phyloP scores from a whole-genome alignment of 2,329 filamentous ascomycete species.

The Sclerotinia borealis region DNA sequence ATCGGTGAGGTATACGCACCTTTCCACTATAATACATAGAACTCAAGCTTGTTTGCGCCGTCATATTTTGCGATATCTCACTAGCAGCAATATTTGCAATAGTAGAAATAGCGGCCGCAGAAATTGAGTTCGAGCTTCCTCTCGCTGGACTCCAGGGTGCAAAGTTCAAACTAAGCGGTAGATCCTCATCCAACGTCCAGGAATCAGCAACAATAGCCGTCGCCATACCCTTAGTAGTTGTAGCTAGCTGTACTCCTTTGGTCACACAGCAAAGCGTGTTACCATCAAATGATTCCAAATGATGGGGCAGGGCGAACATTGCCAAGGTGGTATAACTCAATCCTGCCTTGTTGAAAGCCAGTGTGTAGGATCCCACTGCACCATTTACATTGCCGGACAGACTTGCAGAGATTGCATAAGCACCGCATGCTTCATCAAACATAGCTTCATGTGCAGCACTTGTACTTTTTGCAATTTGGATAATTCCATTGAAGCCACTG shows the following conservation, averaged over 20 bases:
- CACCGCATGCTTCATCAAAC: slow-evolving; percentile 70
- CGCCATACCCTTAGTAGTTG: slow-evolving; percentile 78
- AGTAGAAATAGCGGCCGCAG: slow-evolving; percentile 47
- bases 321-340: slow-evolving; percentile 54
- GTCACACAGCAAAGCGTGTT: background rate
- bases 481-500: slow-evolving; percentile 64
- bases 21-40: slow-evolving; percentile 95
- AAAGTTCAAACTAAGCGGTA: slow-evolving; percentile 72
- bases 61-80: slow-evolving; percentile 73
- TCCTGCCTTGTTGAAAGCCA: slow-evolving; percentile 69
- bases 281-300: slow-evolving; percentile 67
- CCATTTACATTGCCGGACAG: slow-evolving; percentile 59
- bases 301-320: slow-evolving; percentile 87
- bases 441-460: slow-evolving; percentile 52
- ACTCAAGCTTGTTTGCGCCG: slow-evolving; percentile 64
- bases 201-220: slow-evolving; percentile 63
- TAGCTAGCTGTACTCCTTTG: slow-evolving; percentile 46
- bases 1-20: slow-evolving; percentile 19
- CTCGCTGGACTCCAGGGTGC: slow-evolving; percentile 64
- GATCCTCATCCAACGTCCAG: slow-evolving; percentile 72
- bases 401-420: slow-evolving; percentile 60
- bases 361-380: slow-evolving; percentile 61
- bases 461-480: slow-evolving; percentile 69
- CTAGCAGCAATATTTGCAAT: slow-evolving; percentile 59
- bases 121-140: slow-evolving; percentile 42